These are phyloP conservation scores for Daldinia vernicosa DNA, from an alignment of 495 filamentous ascomycete species.

Conservation along the genomic window DNA sequence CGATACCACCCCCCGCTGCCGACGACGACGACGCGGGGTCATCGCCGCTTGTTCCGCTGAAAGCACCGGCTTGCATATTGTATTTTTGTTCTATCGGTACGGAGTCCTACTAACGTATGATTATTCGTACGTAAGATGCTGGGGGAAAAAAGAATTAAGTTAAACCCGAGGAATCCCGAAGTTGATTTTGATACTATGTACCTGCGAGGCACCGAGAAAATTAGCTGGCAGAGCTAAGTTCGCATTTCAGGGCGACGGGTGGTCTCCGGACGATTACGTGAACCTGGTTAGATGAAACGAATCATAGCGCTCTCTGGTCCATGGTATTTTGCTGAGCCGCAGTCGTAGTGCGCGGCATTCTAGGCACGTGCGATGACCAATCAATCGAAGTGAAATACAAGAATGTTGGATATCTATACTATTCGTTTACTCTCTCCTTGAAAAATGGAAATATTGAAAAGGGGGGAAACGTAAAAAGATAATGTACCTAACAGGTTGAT, in stretches of 20 bases:
- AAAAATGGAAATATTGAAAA: background rate
- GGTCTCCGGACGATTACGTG: background rate
- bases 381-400: background rate
- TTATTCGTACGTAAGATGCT: background rate
- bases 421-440: background rate
- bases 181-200: background rate
- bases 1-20: background rate
- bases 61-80: conserved; percentile 19
- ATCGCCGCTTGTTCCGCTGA: background rate
- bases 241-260: background rate
- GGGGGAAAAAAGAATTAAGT: background rate
- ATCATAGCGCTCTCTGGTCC: background rate
- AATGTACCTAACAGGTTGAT: background rate
- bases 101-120: background rate
- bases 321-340: conserved; percentile 2
- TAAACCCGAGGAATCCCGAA: background rate
- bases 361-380: background rate
- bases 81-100: background rate
- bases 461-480: background rate
- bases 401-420: background rate
- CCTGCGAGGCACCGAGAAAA: background rate
- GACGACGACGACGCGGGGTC: conserved; percentile 2
- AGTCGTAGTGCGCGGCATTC: background rate
- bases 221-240: background rate
- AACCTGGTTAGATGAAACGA: conserved; percentile 6